phyloP scores from a whole-genome alignment of 371 early-diverging fungal genomes.

The Agmasoma carcini region DNA sequence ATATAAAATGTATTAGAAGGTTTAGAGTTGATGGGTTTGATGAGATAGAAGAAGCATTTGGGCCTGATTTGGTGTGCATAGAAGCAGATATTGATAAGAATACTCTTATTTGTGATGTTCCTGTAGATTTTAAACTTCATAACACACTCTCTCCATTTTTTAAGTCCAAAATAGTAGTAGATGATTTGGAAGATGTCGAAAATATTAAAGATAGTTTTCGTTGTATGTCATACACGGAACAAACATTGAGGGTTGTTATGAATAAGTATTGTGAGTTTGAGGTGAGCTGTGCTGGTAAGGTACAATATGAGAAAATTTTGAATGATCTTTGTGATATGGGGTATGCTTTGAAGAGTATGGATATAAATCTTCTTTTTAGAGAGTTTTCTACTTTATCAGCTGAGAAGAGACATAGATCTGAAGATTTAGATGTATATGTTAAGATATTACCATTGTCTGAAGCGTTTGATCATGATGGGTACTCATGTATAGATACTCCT shows the following conservation, averaged over 20 bases:
- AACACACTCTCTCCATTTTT: conserved; percentile 26
- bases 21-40: conserved; percentile 30
- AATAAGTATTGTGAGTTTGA: conserved; percentile 47
- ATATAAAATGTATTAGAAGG: conserved; percentile 28
- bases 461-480: neutral
- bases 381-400: conserved; percentile 11
- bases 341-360: conserved; percentile 11
- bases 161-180: conserved; percentile 21
- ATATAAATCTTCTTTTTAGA: conserved; percentile 18
- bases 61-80: conserved; percentile 25
- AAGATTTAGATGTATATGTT: conserved; percentile 8
- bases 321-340: conserved; percentile 27
- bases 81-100: conserved; percentile 34
- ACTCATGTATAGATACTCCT: neutral
- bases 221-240: conserved; percentile 37
- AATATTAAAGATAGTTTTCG: conserved; percentile 28
- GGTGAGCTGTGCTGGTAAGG: conserved; percentile 37
- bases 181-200: conserved; percentile 13
- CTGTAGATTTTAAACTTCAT: neutral
- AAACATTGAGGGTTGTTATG: conserved; percentile 32
- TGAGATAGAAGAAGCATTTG: conserved; percentile 10
- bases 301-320: conserved; percentile 50
- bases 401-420: neutral
- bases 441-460: neutral
- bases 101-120: conserved; percentile 6